Conservation (phyloP, 371 early-diverging fungal genomes). For the Mucor racemosus region DNA sequence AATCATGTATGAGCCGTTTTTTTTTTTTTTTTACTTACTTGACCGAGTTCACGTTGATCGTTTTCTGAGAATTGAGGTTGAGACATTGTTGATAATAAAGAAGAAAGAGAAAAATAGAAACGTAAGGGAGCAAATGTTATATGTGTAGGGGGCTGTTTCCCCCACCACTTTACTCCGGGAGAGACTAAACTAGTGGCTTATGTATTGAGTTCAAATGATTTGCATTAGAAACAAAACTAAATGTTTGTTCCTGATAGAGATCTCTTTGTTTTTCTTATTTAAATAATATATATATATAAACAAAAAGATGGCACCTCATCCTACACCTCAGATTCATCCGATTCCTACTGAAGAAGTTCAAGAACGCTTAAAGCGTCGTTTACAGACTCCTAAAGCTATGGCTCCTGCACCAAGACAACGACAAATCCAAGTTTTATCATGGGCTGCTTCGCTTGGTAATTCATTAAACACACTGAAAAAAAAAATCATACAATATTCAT, state of each 20-base stretch:
- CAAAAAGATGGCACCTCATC: constrained; percentile 21
- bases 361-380: constrained; percentile 39
- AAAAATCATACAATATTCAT: neutral
- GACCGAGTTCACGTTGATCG: constrained; percentile 67
- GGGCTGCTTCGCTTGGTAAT: constrained; percentile 44
- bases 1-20: too few species aligned
- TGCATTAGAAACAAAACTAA: neutral
- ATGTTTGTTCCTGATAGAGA: neutral
- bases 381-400: constrained; percentile 41
- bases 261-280: neutral
- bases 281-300: too few species aligned
- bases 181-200: constrained; percentile 1
- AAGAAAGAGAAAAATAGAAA: neutral
- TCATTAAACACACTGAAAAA: neutral
- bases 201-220: constrained; percentile 1
- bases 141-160: neutral
- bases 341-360: constrained; percentile 22
- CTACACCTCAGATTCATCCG: constrained; percentile 14
- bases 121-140: neutral
- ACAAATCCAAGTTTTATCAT: constrained; percentile 44
- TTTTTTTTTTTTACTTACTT: constrained; percentile 22
- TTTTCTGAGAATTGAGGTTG: constrained; percentile 58
- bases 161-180: neutral
- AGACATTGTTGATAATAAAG: constrained; percentile 10
- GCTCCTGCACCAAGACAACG: constrained; percentile 42